Percentiles rank a stretch among this genome's conserved stretches.
Conservation (phyloP, 2,329 filamentous ascomycete genomes). For the Sordariomycetes sp. region DNA sequence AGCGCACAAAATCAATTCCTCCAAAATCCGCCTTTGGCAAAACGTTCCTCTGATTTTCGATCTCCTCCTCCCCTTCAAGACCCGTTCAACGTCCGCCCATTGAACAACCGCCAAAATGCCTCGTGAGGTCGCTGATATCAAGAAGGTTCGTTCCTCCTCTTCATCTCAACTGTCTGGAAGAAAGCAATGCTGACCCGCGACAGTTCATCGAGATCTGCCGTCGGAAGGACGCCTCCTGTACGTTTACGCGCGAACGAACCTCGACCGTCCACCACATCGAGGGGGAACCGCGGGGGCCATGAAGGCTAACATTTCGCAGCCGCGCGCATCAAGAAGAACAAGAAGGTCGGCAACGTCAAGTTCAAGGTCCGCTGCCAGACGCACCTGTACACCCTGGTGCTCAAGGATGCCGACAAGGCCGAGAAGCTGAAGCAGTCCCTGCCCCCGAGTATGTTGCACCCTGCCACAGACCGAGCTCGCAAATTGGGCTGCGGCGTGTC, state of each 20-base stretch:
- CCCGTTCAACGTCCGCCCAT: conserved; percentile 11
- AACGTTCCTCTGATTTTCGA: no score
- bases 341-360: conserved; percentile 87
- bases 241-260: conserved; percentile 31
- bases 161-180: conserved; percentile 9
- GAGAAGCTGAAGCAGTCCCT: conserved; percentile 99
- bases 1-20: conserved; percentile 17
- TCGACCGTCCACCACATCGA: background rate
- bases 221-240: conserved; percentile 99
- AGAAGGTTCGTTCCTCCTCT: conserved; percentile 50
- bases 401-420: conserved; percentile 98
- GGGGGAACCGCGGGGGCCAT: no score
- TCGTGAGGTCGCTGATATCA: conserved; percentile 96
- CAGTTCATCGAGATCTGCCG: conserved; percentile 99
- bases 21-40: conserved; percentile 12
- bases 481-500: no score
- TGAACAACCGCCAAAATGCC: conserved; percentile 73
- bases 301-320: conserved; percentile 35
- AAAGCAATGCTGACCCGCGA: background rate
- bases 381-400: conserved; percentile 94
- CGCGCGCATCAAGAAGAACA: conserved; percentile 94
- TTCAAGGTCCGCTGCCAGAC: conserved; percentile 99
- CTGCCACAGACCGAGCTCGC: no score
- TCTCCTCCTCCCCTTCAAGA: no score
- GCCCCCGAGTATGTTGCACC: conserved; percentile 72